phyloP scores from a whole-genome alignment of 2,329 filamentous ascomycete genomes.

The Penicillium sp. region DNA sequence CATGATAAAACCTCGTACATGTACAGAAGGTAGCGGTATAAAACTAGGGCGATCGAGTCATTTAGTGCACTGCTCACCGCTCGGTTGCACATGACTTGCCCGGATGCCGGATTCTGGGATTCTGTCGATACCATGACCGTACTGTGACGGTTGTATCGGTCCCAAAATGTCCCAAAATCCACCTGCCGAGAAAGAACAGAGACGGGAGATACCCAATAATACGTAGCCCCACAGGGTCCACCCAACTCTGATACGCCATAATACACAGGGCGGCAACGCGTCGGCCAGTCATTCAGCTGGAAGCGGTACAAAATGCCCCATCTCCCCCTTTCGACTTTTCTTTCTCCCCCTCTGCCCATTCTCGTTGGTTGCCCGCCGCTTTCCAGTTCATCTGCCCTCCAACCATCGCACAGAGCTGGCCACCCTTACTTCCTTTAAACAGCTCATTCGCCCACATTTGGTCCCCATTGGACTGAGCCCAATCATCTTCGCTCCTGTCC shows the following conservation, averaged over 20 bases:
- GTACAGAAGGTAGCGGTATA: too few species aligned
- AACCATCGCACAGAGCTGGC: slow-evolving; percentile 24
- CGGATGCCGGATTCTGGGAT: slow-evolving; percentile 18
- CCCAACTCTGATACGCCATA: slow-evolving; percentile 2
- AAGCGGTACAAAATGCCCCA: slow-evolving; percentile 41
- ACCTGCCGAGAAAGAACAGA: too few species aligned
- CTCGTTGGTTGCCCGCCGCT: slow-evolving; percentile 39
- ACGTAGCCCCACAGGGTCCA: background rate
- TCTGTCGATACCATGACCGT: background rate
- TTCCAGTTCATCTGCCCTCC: slow-evolving; percentile 29
- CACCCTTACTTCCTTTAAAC: slow-evolving; percentile 13
- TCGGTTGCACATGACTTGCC: slow-evolving; percentile 23
- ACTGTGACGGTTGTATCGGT: background rate
- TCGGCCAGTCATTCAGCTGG: slow-evolving; percentile 25
- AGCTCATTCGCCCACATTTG: slow-evolving; percentile 3
- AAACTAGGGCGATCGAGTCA: too few species aligned
- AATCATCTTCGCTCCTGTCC: slow-evolving; percentile 14
- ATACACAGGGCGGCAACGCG: background rate
- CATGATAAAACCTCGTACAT: too few species aligned
- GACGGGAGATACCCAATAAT: background rate
- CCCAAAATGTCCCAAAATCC: too few species aligned
- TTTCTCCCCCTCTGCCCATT: slow-evolving; percentile 37
- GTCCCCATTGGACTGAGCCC: slow-evolving; percentile 11
- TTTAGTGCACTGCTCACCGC: slow-evolving; percentile 9
- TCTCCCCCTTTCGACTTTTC: slow-evolving; percentile 35